Base-by-base conservation (phyloP, 129 eudicot species). In the Arctium minus region DNA sequence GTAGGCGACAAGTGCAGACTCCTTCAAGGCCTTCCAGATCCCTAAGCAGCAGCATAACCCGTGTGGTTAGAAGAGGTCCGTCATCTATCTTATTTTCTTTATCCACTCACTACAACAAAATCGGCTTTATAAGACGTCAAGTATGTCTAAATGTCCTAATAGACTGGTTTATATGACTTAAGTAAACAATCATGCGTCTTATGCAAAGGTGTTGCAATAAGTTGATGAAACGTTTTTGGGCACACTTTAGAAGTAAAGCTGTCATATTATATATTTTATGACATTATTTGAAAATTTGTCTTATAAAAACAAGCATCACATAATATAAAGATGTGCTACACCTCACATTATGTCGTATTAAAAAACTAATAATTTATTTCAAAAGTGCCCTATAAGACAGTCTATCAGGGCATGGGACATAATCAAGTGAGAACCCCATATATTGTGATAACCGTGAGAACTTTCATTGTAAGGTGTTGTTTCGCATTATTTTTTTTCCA, bases 61-160 rank as follows among this genome's bases (percentile, higher is more conserved):
- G 99, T 46, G 99, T 88, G 65, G 98, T 96, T 77, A 90, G 97
- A 87, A 87, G 98, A 91, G 98, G 98, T 92, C 40, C 15, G 53
- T 56, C 9, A 71, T 80, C 29, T 13, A 0, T 64, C 60, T 62
- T 67, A 6, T 39, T 77, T 37, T 50, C 17, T 76, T 11, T 38
- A 37, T 72, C 75, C 69, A 64, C 18, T 7, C 6, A 15, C 42
- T 18, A 33, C 7, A 18, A 78, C 3, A 48, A 46, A 60, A 70
- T 27, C 50, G 8, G 72, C 17, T 39, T 56, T 60, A 60, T 60
- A 60, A 60, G 29, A 60, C 9, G 9, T 6, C 68, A 17, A 5
- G 5, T 60, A 60, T 60, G 29, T 60, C 29, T 60, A 0, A 15
- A 53, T 53, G 18, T 5, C 65, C 18, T 53, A 60, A 60, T 1